Evolutionary conservation across 495 filamentous ascomycete genomes (phyloP).

Genomic region (Hyaloscypha hepaticicola): DNA sequence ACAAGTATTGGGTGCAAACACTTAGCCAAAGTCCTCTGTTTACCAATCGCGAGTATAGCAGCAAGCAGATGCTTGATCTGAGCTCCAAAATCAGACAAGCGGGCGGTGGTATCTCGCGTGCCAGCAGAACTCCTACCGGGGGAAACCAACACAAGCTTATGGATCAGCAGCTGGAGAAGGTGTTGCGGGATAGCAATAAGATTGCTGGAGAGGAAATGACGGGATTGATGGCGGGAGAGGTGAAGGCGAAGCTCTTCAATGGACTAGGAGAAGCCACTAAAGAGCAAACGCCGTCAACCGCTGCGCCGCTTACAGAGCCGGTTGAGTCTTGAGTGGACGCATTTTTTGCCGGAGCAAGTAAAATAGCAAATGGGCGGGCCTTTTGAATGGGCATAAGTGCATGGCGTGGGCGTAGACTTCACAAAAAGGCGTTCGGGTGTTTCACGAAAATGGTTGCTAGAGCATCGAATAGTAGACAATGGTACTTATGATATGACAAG

Average conservation of each 20-base stretch:
- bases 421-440: slow-evolving; percentile 3
- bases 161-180: slow-evolving; percentile 72
- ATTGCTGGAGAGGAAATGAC: slow-evolving; percentile 84
- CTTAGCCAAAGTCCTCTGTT: slow-evolving; percentile 93
- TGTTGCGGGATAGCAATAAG: slow-evolving; percentile 75
- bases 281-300: background rate
- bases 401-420: slow-evolving; percentile 11
- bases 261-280: slow-evolving; percentile 45
- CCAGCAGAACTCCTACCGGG: slow-evolving; percentile 18
- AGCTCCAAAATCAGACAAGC: slow-evolving; percentile 73
- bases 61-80: slow-evolving; percentile 88
- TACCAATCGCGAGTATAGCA: slow-evolving; percentile 89
- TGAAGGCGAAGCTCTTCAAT: slow-evolving; percentile 86
- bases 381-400: background rate
- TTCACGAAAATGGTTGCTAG: background rate
- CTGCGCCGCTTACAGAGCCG: background rate
- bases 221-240: slow-evolving; percentile 75
- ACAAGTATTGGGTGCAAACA: slow-evolving; percentile 99
- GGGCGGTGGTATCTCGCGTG: slow-evolving; percentile 46
- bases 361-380: background rate
- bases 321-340: slow-evolving; percentile 7
- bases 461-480: background rate
- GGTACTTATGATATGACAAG: background rate
- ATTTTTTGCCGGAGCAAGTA: background rate
- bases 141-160: slow-evolving; percentile 15